Evolutionary conservation across 805 yeast species (phyloP).

Genomic region (Pichia heedii): DNA sequence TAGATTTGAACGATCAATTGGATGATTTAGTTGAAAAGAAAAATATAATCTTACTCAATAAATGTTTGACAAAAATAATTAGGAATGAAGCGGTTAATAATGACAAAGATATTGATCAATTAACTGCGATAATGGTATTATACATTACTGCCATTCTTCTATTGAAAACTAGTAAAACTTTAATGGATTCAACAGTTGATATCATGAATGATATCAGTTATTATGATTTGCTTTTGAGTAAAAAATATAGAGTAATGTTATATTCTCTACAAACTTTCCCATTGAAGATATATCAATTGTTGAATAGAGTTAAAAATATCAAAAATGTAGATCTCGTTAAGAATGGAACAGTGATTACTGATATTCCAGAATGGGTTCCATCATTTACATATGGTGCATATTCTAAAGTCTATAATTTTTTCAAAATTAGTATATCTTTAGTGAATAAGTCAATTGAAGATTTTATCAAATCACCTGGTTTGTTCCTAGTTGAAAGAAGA

Average conservation of each 20-base stretch:
- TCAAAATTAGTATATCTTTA: constrained; percentile 6
- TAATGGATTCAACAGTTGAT: constrained; percentile 35
- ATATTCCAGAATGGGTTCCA: constrained; percentile 17
- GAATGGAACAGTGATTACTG: background rate
- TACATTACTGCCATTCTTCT: constrained; percentile 17
- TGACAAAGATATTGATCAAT: constrained; percentile 8
- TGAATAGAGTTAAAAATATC: constrained; percentile 12
- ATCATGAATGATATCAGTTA: constrained; percentile 36
- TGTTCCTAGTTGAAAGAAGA: constrained; percentile 17
- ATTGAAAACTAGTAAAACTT: constrained; percentile 15
- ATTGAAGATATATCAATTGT: constrained; percentile 12
- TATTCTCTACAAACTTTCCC: constrained; percentile 36
- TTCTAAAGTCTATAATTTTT: background rate
- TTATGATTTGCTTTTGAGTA: constrained; percentile 34
- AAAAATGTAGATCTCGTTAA: background rate
- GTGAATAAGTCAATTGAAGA: constrained; percentile 9
- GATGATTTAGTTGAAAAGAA: background rate
- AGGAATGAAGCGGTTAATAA: too few relatives aligned
- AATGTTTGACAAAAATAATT: too few relatives aligned
- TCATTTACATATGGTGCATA: background rate
- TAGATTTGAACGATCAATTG: background rate
- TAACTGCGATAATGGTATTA: constrained; percentile 18
- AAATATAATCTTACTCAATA: too few relatives aligned
- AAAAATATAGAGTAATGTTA: constrained; percentile 20
- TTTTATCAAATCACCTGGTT: constrained; percentile 19